Base-by-base conservation (phyloP, 306 rosid species). In the Quillaja saponaria region DNA sequence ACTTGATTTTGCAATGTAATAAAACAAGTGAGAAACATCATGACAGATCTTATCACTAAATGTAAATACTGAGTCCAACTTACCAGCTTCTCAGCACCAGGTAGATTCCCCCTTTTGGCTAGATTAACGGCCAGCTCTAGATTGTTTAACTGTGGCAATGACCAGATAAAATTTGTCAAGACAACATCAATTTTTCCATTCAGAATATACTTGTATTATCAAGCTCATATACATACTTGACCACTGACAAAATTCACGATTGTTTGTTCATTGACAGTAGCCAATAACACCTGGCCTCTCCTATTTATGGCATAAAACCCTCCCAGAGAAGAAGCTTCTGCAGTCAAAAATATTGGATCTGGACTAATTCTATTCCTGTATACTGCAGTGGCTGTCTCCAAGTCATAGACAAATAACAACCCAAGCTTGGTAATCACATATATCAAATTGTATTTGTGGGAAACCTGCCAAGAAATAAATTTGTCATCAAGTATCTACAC, bases 361-460 rank as follows among this genome's bases (percentile, higher is more conserved):
- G 99, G 99, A 74, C 99, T 94, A 57, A 94, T 94, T 76, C 99
- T 83, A 81, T 94, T 94, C 77, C 99, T 81, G 76, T 94, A 94
- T 61, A 94, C 97, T 35, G 99, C 99, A 40, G 96, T 77, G 63
- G 99, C 97, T 3, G 99, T 94, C 89, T 94, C 99, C 85, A 94
- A 75, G 64, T 94, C 99, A 65, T 89, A 94, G 60, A 94, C 99
- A 74, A 94, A 94, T 63, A 94, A 81, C n/a, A 94, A 89, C 74
- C 99, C 99, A 37, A 94, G 99, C 77, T 94, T 94, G 73, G 99
- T 94, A 69, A 94, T 94, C 80, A 89, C 99, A 31, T 87, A 94
- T 68, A 94, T 94, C 87, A 94, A 83, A 71, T 75, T 87, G 81
- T 89, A 89, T 65, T 89, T 94, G 81, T 94, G 99, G 40, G 97